Base-by-base conservation (phyloP, 1,284 basidiomycete genomes). In the Coniophora puteana region DNA sequence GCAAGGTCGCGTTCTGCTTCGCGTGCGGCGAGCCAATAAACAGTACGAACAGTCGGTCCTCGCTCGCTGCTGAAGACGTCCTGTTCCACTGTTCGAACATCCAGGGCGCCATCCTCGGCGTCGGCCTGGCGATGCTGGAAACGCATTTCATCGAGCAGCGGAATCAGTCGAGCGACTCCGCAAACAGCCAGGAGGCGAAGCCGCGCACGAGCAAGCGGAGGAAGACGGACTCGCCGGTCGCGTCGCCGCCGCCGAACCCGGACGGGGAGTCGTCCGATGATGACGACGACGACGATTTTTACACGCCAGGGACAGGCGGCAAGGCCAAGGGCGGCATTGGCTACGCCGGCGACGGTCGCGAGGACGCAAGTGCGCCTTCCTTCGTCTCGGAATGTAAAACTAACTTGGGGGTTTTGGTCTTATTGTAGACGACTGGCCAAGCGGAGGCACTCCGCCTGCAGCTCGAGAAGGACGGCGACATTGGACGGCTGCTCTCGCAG, bases 51-150 rank as follows among this genome's bases (percentile, higher is more conserved):
- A 68, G 66, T 48, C 67, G 65, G 39, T 56, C 67, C 3, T 58
- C 61, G 28, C 51, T 62, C 22, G 61, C 68, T 22, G 63, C 63
- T 27, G 66, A 68, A 36, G 69, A 77, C 31, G 72, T 79, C 44
- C 65, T 95, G 31, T 89, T 93, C 58, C 92, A 95, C 62, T 95
- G 92, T 59, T 74, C 88, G 4, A 86, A 89, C 54, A 57, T 93
- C 20, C 92, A 94, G 65, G 91, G 91, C 28, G 79, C 86, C 10
- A 81, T 93, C 45, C 69, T 95, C 12, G 92, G 91, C 8, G 74
- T 93, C 29, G 92, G 91, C 7, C 74, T 93, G 29, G 79, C 78
- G 18, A 86, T 86, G 78, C 69, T 90, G 32, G 88, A 91, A 59
- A 71, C 79, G 38, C 63, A 75, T 34, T 90, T 81, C 52, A 59